phyloP scores from a whole-genome alignment of 2,329 filamentous ascomycete genomes.

The Triangularia verruculosa region DNA sequence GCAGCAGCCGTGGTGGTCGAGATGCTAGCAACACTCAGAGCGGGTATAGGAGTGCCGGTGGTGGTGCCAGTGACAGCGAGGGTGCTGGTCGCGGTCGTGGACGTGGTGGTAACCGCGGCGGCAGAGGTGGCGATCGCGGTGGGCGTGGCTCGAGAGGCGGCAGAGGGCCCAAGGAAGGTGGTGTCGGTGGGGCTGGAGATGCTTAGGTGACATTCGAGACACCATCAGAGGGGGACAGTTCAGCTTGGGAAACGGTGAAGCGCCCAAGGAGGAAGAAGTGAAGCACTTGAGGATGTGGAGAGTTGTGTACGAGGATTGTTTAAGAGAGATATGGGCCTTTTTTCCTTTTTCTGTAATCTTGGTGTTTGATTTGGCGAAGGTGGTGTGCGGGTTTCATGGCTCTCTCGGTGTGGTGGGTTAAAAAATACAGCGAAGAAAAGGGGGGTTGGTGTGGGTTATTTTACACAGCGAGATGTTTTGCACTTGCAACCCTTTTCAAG shows the following conservation, averaged over 20 bases:
- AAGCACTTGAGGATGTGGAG: no score
- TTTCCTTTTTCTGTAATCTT: not conserved
- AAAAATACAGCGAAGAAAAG: not conserved
- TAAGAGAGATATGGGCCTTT: not conserved
- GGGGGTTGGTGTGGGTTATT: not conserved
- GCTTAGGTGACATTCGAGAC: not conserved
- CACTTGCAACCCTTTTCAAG: not conserved
- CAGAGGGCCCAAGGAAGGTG: conserved; percentile 58
- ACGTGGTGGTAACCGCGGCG: conserved; percentile 55
- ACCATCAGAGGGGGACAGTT: no score
- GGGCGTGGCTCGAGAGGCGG: conserved; percentile 53
- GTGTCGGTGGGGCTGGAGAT: conserved; percentile 33
- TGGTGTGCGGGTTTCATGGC: not conserved
- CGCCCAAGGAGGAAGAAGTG: no score
- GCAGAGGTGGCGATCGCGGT: conserved; percentile 55
- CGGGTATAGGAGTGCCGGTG: conserved; percentile 82
- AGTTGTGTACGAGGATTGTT: not conserved
- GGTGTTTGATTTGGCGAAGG: not conserved
- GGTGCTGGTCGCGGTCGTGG: conserved; percentile 53
- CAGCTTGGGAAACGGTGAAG: no score
- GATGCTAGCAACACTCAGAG: conserved; percentile 54
- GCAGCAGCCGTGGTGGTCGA: conserved; percentile 60
- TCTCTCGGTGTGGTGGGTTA: not conserved
- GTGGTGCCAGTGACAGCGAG: conserved; percentile 69
- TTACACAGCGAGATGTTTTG: not conserved